Base-by-base conservation (phyloP, 2,329 filamentous ascomycete species). In the Penicillium decumbens region DNA sequence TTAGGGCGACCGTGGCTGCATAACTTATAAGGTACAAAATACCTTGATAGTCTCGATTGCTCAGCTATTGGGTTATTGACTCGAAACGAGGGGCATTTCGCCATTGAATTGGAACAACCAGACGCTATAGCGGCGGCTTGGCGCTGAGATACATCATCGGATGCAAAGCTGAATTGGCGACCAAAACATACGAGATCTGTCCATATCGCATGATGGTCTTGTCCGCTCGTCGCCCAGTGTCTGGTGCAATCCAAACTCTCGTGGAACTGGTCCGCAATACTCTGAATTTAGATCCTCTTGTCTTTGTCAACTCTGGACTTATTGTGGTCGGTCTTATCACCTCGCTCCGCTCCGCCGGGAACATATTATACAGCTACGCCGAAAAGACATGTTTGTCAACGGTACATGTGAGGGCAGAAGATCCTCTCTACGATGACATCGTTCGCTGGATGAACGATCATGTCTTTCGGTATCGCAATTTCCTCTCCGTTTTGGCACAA, bases 401-500 rank as follows among this genome's bases (percentile, higher is more conserved):
- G 0, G 57, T 85, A 47, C 75, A 76, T 43, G 72, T 85, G 41
- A 73, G 69, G 49, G 77, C 76, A 51, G 73, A 73, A 38, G 82
- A 85, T 58, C 76, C 80, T 46, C 81, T 84, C 25, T 83, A 82
- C 58, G 44, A 63, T 3, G 78, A 84, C 45, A 58, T 85, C 42
- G 81, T 84, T 72, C 75, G 77, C 33, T 37, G 33, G 33, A 37
- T 37, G 33, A 37, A 37, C 9, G 33, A 37, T 12, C 33, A 37
- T 23, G 33, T 18, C 1, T 37, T 37, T 37, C 32, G 32, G 6
- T 15, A 18, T 18, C 33, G 15, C 15, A 37, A 37, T 10, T 37
- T 37, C 8, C 33, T 37, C 1, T 37, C 33, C 15, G 33, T 37
- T 8, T 18, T 37, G 15, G 33, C 33, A 37, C 33, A 37, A 20